phyloP scores from a whole-genome alignment of 1,139 yeast species.

The Pichia sp. region DNA sequence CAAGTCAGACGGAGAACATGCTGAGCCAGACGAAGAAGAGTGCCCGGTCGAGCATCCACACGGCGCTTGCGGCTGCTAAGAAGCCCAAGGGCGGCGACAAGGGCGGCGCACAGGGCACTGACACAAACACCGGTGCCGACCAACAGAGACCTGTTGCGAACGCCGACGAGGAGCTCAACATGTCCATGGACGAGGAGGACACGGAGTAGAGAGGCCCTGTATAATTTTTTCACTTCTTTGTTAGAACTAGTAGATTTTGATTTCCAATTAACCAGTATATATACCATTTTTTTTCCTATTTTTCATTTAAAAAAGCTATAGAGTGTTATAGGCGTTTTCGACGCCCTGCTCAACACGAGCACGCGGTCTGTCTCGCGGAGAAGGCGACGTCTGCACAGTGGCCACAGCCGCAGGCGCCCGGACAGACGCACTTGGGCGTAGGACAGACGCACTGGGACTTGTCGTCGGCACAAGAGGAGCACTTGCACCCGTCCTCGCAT shows the following conservation, averaged over 20 bases:
- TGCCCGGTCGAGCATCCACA: conserved; percentile 1
- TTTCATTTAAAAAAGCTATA: background rate
- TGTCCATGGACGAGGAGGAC: conserved; percentile 10
- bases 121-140: background rate
- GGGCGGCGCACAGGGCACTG: too few species aligned
- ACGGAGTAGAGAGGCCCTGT: background rate
- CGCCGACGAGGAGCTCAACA: conserved; percentile 6
- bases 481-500: conserved; percentile 13
- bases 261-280: background rate
- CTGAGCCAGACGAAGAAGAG: background rate
- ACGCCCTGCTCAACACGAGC: background rate
- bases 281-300: background rate
- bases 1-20: background rate
- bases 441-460: conserved; percentile 14
- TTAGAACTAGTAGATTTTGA: too few species aligned
- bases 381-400: conserved; percentile 9
- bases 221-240: background rate
- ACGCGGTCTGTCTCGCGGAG: background rate
- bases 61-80: background rate
- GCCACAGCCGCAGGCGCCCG: conserved; percentile 13
- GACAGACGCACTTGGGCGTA: conserved; percentile 14
- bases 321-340: background rate
- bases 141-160: background rate
- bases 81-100: background rate
- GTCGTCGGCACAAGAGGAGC: conserved; percentile 15